Evolutionary conservation across 805 yeast genomes (phyloP), one percentile per base, ranked within the genome.

Genomic region (Saturnispora mendoncae): DNA sequence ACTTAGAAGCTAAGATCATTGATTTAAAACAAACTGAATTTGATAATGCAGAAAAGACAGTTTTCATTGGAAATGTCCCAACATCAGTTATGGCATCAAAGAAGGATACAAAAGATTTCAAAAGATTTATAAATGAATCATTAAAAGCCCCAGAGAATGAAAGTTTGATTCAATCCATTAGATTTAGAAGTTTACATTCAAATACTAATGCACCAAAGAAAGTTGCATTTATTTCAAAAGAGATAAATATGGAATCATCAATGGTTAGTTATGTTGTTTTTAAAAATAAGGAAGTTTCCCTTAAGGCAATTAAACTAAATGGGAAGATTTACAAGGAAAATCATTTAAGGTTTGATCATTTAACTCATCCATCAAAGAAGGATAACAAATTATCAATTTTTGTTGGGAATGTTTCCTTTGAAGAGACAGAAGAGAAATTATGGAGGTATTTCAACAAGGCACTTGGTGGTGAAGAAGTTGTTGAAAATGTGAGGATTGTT

Each of bases 341-440:
- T 58, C 98, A 92, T 60, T 54, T 92, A 35, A 74, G 97, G 56
- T 90, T 90, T 10, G 98, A 92, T 59, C 87, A 87, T 44, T 83
- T 88, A n/a, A 74, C 94, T 0, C 95, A 87, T 58, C 97, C 98
- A 17, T 68, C 86, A 13, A 76, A 80, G 47, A 87, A 84, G 54
- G 95, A 86, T 52, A 79, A 81, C 60, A 82, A 79, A 56, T 72
- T 87, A 44, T 79, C 90, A 18, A 75, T 92, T 19, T 92, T 92
- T 57, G 86, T 92, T 17, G 99, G 99, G 23, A 90, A 92, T 60
- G 67, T 92, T 47, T 94, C 86, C 56, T 92, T 92, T 57, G 95
- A 86, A 59, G 95, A 85, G 58, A 74, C 74, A 45, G 99, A 92
- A 61, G 98, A 92, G 59, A 71, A 77, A 26, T 67, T 92, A 27